A percentile compares a stretch with the other conserved stretches of the same genome.
Evolutionary conservation across 2,329 filamentous ascomycete species (phyloP).

Genomic region (Alternaria viburni): DNA sequence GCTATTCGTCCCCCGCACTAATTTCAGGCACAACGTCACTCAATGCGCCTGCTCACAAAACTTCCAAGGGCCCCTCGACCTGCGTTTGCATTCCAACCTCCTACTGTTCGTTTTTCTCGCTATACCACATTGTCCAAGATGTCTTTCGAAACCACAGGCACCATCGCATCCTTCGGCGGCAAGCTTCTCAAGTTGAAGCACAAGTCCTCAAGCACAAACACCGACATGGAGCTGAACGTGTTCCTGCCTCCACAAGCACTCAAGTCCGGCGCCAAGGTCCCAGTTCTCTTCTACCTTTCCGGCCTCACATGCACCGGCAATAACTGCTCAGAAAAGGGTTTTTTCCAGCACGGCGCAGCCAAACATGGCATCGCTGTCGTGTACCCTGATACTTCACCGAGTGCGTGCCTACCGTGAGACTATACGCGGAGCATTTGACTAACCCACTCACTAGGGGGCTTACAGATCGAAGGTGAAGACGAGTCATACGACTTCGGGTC

Average conservation of each 20-base stretch:
- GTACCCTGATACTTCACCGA: slow-evolving; percentile 93
- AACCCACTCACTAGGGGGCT: slow-evolving; percentile 62
- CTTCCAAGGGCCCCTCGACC: slow-evolving; percentile 23
- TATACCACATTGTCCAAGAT: slow-evolving; percentile 35
- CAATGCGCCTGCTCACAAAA: slow-evolving; percentile 30
- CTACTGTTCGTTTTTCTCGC: slow-evolving; percentile 15
- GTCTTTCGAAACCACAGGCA: slow-evolving; percentile 87
- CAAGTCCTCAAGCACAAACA: slow-evolving; percentile 76
- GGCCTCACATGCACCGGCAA: slow-evolving; percentile 95
- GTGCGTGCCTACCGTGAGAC: slow-evolving; percentile 55
- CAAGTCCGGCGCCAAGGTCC: slow-evolving; percentile 66
- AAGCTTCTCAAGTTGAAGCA: slow-evolving; percentile 94
- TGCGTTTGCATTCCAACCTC: slow-evolving; percentile 15
- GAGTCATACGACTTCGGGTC: slow-evolving; percentile 90
- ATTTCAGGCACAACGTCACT: slow-evolving; percentile 40
- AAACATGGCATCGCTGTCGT: slow-evolving; percentile 87
- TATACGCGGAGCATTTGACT: slow-evolving; percentile 9
- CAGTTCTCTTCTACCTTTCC: slow-evolving; percentile 90
- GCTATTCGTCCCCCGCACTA: slow-evolving; percentile 40
- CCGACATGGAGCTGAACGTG: slow-evolving; percentile 90
- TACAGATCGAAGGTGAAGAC: slow-evolving; percentile 81
- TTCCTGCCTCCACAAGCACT: slow-evolving; percentile 80
- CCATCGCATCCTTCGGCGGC: slow-evolving; percentile 90
- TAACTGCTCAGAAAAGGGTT: slow-evolving; percentile 77
- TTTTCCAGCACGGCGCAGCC: slow-evolving; percentile 85